Base-by-base conservation (phyloP, 176 grass and related monocot genomes). In the Paspalum notatum region DNA sequence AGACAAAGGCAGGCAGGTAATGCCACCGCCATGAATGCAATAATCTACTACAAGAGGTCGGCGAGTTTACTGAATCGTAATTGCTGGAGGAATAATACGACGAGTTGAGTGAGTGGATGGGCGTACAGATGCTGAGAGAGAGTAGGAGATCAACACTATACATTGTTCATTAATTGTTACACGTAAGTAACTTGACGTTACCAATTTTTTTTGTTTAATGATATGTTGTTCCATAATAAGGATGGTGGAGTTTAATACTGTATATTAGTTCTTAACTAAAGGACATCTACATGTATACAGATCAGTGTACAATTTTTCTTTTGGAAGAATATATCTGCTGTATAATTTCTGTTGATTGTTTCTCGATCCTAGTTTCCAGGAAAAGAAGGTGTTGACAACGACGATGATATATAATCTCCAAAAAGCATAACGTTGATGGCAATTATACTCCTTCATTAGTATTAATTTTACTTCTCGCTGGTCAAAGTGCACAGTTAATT, bases 121-220 rank as follows among this genome's bases (percentile, higher is more conserved):
- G 53, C 68, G 18, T 71, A 72, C 50, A 72, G 18, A 66, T 73
- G 49, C 38, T 83, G 58, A 78, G 9, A 42, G 24, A 66, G 58
- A 53, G n/a, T 82, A 82, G 88, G 83, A 53, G n/a, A 75, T 50
- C 63, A 1, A 76, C 55, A 85, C 53, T 54, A 62, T 78, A 86
- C 66, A 85, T 81, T 90, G 88, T 90, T 82, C 78, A 90, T 86
- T 90, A 78, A 86, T 90, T 90, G 70, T 83, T 89, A 85, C 40
- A 77, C 7, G 60, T 44, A 89, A 62, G 43, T 50, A 85, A 82
- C 77, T 82, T 86, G 83, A 72, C 65, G 48, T 71, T 72, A 51
- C 61, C 57, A 65, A 32, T 22, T 85, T 90, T 32, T 32, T 90
- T 86, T 82, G 73, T 85, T 85, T 81, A 24, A 66, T 71, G 56